phyloP scores from a whole-genome alignment of 176 grass and related monocot species.

The Aegilops longissima region DNA sequence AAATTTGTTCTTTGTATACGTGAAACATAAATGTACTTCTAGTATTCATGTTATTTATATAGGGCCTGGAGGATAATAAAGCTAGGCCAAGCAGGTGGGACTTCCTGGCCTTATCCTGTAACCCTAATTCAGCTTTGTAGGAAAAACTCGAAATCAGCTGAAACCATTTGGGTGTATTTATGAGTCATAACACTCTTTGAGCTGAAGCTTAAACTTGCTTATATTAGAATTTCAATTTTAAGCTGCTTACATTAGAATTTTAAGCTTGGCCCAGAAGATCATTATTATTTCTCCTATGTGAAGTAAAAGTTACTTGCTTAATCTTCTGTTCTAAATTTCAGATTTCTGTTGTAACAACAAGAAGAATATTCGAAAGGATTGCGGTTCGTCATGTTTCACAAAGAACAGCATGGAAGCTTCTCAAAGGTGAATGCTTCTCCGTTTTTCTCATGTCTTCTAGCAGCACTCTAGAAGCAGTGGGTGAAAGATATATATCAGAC shows the following conservation, averaged over 20 bases:
- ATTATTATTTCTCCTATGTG: not conserved
- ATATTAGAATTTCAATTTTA: not conserved
- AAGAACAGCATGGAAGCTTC: slow-evolving; percentile 99
- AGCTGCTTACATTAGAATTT: not conserved
- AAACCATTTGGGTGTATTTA: not conserved
- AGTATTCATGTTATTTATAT: slow-evolving; percentile 4
- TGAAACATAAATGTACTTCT: slow-evolving; percentile 22
- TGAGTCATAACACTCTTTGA: not conserved
- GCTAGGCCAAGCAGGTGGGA: not conserved
- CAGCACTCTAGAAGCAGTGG: not conserved
- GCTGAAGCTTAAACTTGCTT: not conserved
- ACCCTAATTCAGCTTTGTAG: not conserved
- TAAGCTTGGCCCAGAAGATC: slow-evolving; percentile 9
- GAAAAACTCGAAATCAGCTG: slow-evolving; percentile 26
- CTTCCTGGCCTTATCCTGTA: slow-evolving; percentile 5
- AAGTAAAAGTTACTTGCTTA: slow-evolving; percentile 3
- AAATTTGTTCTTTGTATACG: not conserved
- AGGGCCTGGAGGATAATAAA: not conserved
- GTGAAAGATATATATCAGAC: no score
- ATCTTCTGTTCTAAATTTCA: slow-evolving; percentile 50
- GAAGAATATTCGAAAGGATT: slow-evolving; percentile 90
- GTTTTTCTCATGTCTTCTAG: slow-evolving; percentile 5
- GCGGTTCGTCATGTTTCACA: slow-evolving; percentile 67
- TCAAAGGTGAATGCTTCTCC: slow-evolving; percentile 61
- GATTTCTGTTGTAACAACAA: slow-evolving; percentile 82